phyloP scores from a whole-genome alignment of 352 stramenopile genomes.

The Phytophthora cryptogea region DNA sequence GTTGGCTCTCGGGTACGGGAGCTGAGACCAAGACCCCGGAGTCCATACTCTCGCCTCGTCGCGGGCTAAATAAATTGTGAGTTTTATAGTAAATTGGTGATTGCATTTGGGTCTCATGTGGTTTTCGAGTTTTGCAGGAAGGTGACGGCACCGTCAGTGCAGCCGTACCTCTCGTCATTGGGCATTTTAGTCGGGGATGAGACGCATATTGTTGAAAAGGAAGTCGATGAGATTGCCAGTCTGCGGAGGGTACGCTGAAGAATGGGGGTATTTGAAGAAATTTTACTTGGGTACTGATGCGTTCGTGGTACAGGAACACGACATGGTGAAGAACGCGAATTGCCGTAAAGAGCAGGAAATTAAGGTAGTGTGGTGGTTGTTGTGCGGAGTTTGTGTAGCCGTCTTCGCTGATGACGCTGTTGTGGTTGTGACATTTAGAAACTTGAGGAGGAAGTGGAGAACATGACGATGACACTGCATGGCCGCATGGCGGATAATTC shows the following conservation, averaged over 20 bases:
- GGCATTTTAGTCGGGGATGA: constrained; percentile 77
- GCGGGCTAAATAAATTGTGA: constrained; percentile 51
- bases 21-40: constrained; percentile 31
- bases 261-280: not conserved
- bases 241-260: constrained; percentile 52
- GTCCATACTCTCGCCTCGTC: constrained; percentile 52
- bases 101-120: not conserved
- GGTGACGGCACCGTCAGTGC: constrained; percentile 66
- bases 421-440: constrained; percentile 33
- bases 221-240: constrained; percentile 74
- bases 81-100: not conserved
- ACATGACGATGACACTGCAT: constrained; percentile 71
- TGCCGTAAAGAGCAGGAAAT: constrained; percentile 75
- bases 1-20: constrained; percentile 58
- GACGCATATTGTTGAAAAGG: constrained; percentile 79
- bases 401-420: not conserved
- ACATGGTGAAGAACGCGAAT: constrained; percentile 70
- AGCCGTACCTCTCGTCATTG: constrained; percentile 75
- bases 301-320: constrained; percentile 50
- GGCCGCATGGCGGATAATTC: constrained; percentile 59
- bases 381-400: too few species aligned
- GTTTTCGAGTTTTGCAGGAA: constrained; percentile 38
- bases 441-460: constrained; percentile 80
- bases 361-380: constrained; percentile 49
- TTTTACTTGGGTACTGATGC: not conserved